Conservation (phyloP, 768 basidiomycete species). For the Tricholoma saponaceum region DNA sequence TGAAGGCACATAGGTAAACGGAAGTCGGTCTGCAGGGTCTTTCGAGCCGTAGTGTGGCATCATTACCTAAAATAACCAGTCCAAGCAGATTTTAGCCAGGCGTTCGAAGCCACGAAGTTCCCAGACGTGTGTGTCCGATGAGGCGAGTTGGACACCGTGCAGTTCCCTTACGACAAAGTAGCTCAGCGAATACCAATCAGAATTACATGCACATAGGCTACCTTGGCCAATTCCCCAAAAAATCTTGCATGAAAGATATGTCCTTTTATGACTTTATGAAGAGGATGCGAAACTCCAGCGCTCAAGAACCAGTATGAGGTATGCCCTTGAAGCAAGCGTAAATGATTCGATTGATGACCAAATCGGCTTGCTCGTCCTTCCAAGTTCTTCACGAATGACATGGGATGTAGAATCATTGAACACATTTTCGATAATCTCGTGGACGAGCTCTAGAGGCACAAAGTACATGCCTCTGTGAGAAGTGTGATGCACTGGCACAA, state of each 20-base stretch:
- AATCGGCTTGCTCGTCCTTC: slow-evolving; percentile 18
- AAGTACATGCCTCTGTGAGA: slow-evolving; percentile 4
- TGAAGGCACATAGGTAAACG: slow-evolving; percentile 22
- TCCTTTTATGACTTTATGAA: slow-evolving; percentile 20
- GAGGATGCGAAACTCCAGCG: slow-evolving; percentile 31
- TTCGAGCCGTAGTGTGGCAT: slow-evolving; percentile 11
- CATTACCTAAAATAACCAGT: slow-evolving; percentile 21
- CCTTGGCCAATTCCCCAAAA: slow-evolving; percentile 24
- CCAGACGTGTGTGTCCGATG: slow-evolving; percentile 18
- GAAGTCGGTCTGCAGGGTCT: slow-evolving; percentile 14
- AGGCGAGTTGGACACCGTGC: slow-evolving; percentile 25
- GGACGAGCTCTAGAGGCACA: slow-evolving; percentile 31
- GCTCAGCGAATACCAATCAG: neutral
- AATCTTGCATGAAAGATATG: slow-evolving; percentile 13
- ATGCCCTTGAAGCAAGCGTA: slow-evolving; percentile 25
- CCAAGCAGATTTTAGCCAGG: slow-evolving; percentile 21
- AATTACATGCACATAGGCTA: slow-evolving; percentile 5
- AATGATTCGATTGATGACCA: slow-evolving; percentile 25
- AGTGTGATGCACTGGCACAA: too few species aligned
- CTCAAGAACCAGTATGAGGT: slow-evolving; percentile 23
- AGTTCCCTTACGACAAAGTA: slow-evolving; percentile 20
- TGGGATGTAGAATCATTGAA: slow-evolving; percentile 6
- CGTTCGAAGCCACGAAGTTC: slow-evolving; percentile 19
- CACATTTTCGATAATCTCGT: slow-evolving; percentile 25
- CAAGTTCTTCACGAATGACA: slow-evolving; percentile 9